Conservation (phyloP, 2,329 filamentous ascomycete species). For the Aspergillus fischeri region DNA sequence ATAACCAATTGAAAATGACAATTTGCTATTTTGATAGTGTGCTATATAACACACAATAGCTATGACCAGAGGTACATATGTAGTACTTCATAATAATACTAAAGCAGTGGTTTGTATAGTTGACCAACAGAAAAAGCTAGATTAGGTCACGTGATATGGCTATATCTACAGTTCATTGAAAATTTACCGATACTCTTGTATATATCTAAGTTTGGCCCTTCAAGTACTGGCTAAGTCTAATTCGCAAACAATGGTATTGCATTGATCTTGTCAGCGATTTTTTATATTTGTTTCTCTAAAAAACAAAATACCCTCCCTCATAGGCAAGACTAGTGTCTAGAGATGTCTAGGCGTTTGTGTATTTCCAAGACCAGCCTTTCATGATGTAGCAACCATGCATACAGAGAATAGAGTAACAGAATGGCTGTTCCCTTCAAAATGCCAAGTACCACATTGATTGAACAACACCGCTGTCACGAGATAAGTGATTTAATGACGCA, state of each 20-base stretch:
- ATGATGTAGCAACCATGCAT: background rate
- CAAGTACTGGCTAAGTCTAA: no score
- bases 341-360: no score
- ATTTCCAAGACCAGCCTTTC: background rate
- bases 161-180: background rate
- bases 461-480: background rate
- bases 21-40: background rate
- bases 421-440: background rate
- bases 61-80: background rate
- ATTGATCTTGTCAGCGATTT: background rate
- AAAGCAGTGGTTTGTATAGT: background rate
- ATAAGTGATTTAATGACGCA: background rate
- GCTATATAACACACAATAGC: background rate
- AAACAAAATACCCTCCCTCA: no score
- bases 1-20: background rate
- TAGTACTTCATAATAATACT: background rate
- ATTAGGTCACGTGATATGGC: background rate
- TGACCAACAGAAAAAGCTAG: background rate
- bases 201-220: background rate
- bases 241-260: background rate
- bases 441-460: background rate
- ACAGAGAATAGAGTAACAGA: no score
- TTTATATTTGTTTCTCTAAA: background rate
- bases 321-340: no score
- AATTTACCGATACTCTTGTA: background rate